Percentiles rank a stretch among this genome's conserved stretches.
Conservation (phyloP, 2,329 filamentous ascomycete species). For the Rhynchosporium graminicola region DNA sequence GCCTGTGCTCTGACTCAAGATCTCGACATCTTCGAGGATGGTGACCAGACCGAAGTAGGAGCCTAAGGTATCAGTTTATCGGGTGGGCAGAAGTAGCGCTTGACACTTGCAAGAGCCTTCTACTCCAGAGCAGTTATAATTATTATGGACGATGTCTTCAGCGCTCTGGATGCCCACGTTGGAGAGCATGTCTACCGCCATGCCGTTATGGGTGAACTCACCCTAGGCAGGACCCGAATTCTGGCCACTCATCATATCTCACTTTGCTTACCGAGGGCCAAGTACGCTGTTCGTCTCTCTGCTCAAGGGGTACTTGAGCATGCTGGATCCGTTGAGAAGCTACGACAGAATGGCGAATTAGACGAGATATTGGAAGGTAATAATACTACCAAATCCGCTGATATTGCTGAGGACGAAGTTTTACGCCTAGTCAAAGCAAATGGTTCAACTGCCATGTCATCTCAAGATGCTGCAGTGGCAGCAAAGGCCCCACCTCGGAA, state of each 20-base stretch:
- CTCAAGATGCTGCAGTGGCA: neutral
- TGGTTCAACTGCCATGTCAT: constrained; percentile 1
- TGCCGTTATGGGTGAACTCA: constrained; percentile 69
- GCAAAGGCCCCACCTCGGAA: constrained; percentile 20
- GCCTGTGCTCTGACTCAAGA: constrained; percentile 75
- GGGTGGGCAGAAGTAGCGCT: constrained; percentile 65
- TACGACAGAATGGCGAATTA: constrained; percentile 18
- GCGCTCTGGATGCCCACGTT: constrained; percentile 75
- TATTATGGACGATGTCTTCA: constrained; percentile 82
- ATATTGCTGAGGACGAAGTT: constrained; percentile 48
- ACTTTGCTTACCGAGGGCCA: constrained; percentile 67
- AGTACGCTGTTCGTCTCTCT: constrained; percentile 66
- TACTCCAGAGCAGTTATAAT: constrained; percentile 76
- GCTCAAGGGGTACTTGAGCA: constrained; percentile 21
- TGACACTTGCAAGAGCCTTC: constrained; percentile 74
- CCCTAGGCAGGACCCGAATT: constrained; percentile 69
- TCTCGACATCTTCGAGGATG: constrained; percentile 70
- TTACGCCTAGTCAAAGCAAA: constrained; percentile 47
- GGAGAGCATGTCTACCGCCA: constrained; percentile 76
- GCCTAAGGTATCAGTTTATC: constrained; percentile 81
- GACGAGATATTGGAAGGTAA: constrained; percentile 40
- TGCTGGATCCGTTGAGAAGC: constrained; percentile 19
- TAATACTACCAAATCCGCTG: constrained; percentile 43
- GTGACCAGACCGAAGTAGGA: constrained; percentile 76
- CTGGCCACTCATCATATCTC: constrained; percentile 78